Conservation (phyloP, 768 basidiomycete genomes). For the Mycena capillaripes region DNA sequence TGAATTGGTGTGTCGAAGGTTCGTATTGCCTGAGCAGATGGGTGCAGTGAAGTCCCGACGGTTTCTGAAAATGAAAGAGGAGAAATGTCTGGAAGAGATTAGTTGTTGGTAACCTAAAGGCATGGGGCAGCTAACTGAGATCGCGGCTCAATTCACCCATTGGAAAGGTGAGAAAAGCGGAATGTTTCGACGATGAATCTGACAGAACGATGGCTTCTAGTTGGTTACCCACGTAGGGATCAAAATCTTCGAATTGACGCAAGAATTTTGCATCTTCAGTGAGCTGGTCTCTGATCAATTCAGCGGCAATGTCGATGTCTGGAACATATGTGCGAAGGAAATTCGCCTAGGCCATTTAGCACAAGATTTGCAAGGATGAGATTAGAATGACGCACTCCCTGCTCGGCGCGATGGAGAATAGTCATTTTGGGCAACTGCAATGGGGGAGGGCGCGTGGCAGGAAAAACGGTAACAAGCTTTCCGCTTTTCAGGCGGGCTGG, state of each 20-base stretch:
- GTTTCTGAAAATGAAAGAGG: slow-evolving; percentile 48
- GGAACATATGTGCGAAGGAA: slow-evolving; percentile 81
- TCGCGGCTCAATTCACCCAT: slow-evolving; percentile 71
- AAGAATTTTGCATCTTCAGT: slow-evolving; percentile 56
- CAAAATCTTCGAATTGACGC: slow-evolving; percentile 57
- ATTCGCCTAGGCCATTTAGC: slow-evolving; percentile 63
- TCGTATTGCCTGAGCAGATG: slow-evolving; percentile 56
- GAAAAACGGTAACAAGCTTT: slow-evolving; percentile 64
- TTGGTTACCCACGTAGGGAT: slow-evolving; percentile 70
- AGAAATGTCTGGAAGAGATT: slow-evolving; percentile 62
- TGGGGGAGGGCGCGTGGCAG: slow-evolving; percentile 63
- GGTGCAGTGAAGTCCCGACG: slow-evolving; percentile 50
- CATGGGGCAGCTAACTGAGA: slow-evolving; percentile 64
- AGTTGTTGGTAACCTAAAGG: neutral
- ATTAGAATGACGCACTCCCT: slow-evolving; percentile 61
- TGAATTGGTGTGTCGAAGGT: slow-evolving; percentile 78
- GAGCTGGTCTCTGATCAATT: slow-evolving; percentile 72
- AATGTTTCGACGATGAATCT: slow-evolving; percentile 37
- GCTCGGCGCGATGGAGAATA: slow-evolving; percentile 69
- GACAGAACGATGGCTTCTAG: slow-evolving; percentile 57
- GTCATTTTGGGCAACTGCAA: slow-evolving; percentile 47
- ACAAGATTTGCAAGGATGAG: slow-evolving; percentile 5
- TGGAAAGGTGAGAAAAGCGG: slow-evolving; percentile 66
- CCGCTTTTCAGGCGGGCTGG: slow-evolving; percentile 42
- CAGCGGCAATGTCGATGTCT: slow-evolving; percentile 80